Evolutionary conservation across 1,139 yeast species (phyloP).

Genomic region (Hansenula anomala): DNA sequence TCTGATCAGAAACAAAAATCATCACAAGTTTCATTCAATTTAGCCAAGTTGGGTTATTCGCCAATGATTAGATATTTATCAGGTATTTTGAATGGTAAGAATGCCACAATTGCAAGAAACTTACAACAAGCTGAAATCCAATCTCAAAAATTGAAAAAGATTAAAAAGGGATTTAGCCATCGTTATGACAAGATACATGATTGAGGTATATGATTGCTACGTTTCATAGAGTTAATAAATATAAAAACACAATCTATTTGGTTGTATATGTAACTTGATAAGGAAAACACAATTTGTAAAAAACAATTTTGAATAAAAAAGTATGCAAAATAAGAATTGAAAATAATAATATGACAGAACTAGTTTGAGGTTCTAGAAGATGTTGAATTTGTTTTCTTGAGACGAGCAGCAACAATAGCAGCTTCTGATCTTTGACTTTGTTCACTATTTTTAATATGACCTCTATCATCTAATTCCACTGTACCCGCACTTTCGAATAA

Average conservation of each 20-base stretch:
- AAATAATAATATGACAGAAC: neutral
- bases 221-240: neutral
- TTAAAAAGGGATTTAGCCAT: constrained; percentile 1
- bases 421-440: constrained; percentile 25
- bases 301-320: too few species aligned
- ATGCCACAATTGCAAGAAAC: constrained; percentile 19
- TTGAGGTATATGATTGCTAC: neutral
- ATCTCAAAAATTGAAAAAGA: constrained; percentile 14
- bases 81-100: constrained; percentile 17
- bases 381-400: constrained; percentile 13
- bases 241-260: too few species aligned
- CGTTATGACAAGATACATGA: neutral
- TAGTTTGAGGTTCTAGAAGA: neutral
- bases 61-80: constrained; percentile 18
- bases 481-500: constrained; percentile 74
- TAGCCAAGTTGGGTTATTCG: constrained; percentile 19
- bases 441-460: constrained; percentile 44
- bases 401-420: constrained; percentile 15
- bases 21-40: constrained; percentile 20
- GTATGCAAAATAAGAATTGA: neutral
- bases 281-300: too few species aligned
- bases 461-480: constrained; percentile 69
- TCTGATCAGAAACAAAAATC: constrained; percentile 23
- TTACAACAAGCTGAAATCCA: constrained; percentile 20
- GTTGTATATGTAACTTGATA: too few species aligned